Conservation (phyloP, 2,329 filamentous ascomycete species). For the Exophiala alcalophila region DNA sequence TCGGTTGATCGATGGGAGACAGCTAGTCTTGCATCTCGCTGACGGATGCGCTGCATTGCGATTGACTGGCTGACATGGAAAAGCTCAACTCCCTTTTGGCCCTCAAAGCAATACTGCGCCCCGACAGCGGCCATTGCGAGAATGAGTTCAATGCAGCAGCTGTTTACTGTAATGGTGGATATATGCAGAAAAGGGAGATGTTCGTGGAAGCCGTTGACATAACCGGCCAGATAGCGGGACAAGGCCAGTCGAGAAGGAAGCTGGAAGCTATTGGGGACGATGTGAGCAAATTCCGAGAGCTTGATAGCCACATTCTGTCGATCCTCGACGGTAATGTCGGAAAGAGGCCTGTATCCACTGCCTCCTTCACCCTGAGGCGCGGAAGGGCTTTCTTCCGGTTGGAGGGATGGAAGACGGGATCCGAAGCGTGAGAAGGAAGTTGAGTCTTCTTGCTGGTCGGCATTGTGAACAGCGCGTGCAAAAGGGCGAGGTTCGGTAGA, state of each 20-base stretch:
- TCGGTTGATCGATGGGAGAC: conserved; percentile 28
- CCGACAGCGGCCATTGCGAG: conserved; percentile 31
- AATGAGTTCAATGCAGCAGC: conserved; percentile 26
- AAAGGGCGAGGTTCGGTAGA: conserved; percentile 14
- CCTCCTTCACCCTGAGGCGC: conserved; percentile 15
- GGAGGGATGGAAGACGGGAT: conserved; percentile 40
- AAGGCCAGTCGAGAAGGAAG: conserved; percentile 31
- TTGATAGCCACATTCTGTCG: conserved; percentile 31
- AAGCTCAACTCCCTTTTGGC: conserved; percentile 28
- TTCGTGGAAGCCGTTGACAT: conserved; percentile 31
- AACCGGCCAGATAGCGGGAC: conserved; percentile 30
- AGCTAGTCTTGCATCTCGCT: conserved; percentile 25
- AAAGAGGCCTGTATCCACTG: conserved; percentile 30
- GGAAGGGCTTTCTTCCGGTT: conserved; percentile 37
- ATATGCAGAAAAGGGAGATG: conserved; percentile 32
- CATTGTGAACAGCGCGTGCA: conserved; percentile 7
- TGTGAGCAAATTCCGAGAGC: conserved; percentile 25
- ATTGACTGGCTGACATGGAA: conserved; percentile 28
- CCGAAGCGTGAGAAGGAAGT: conserved; percentile 39
- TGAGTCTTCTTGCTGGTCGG: conserved; percentile 35
- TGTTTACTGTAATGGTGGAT: conserved; percentile 23
- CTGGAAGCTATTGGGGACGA: conserved; percentile 25
- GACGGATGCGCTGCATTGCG: conserved; percentile 28
- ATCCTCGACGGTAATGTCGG: conserved; percentile 37
- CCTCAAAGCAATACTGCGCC: conserved; percentile 30